phyloP scores from a whole-genome alignment of 2,329 filamentous ascomycete species.

The Didymella lethalis region DNA sequence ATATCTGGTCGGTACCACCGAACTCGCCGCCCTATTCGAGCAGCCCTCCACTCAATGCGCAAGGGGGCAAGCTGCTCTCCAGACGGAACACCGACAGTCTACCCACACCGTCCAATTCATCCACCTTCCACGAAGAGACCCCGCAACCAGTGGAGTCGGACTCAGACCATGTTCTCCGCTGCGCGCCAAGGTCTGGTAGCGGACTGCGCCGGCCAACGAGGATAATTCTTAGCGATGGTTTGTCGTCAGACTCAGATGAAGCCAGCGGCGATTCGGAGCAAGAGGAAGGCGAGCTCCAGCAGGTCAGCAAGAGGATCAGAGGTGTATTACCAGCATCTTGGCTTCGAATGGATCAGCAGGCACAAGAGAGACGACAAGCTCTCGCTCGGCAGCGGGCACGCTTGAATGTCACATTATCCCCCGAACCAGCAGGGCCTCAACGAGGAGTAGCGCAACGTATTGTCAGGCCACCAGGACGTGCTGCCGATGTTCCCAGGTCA shows the following conservation, averaged over 20 bases:
- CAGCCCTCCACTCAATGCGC: constrained; percentile 34
- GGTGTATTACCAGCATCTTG: constrained; percentile 61
- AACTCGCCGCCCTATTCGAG: constrained; percentile 54
- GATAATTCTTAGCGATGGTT: constrained; percentile 30
- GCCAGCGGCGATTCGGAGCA: constrained; percentile 41
- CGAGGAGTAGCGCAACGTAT: constrained; percentile 46
- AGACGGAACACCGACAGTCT: constrained; percentile 29
- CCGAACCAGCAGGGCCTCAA: constrained; percentile 38
- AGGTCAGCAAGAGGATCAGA: constrained; percentile 54
- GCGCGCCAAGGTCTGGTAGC: constrained; percentile 23
- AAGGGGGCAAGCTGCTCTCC: constrained; percentile 7
- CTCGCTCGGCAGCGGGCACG: constrained; percentile 28
- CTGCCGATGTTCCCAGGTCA: constrained; percentile 1
- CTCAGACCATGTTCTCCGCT: constrained; percentile 30
- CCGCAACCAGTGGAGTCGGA: constrained; percentile 29
- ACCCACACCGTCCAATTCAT: constrained; percentile 46
- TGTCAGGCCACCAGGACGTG: constrained; percentile 22
- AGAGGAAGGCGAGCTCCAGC: constrained; percentile 42
- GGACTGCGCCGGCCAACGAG: constrained; percentile 26
- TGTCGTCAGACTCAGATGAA: constrained; percentile 30
- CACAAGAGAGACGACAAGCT: constrained; percentile 37
- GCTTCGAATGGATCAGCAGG: constrained; percentile 57
- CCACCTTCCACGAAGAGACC: constrained; percentile 34
- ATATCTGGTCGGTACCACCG: constrained; percentile 52
- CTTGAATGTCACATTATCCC: constrained; percentile 24